These are phyloP conservation scores for Jacaranda mimosifolia DNA, from an alignment of 257 asterid genomes.

Conservation along the genomic window DNA sequence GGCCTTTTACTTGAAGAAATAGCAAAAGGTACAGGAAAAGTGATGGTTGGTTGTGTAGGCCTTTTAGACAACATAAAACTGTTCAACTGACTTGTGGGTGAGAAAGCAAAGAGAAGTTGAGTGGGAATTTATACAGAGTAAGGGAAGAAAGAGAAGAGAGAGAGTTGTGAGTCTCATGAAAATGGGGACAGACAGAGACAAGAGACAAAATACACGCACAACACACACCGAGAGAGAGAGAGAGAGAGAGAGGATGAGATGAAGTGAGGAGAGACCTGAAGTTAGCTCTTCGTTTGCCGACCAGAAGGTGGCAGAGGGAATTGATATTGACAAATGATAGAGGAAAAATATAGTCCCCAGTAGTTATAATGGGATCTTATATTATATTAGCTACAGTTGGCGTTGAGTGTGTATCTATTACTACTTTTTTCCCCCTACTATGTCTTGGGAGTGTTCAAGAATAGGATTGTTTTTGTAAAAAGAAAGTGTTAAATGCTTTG, in stretches of 20 bases:
- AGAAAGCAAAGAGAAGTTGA: constrained; percentile 19
- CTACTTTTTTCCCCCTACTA: not conserved
- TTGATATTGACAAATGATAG: constrained; percentile 57
- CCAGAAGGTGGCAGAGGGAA: constrained; percentile 69
- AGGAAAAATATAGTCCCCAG: constrained; percentile 6
- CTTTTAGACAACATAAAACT: constrained; percentile 41
- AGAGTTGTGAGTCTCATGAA: constrained; percentile 21
- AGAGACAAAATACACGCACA: constrained; percentile 48
- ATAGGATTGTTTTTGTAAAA: too few relatives aligned
- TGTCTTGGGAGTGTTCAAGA: not conserved
- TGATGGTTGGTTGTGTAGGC: constrained; percentile 45
- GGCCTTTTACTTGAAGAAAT: constrained; percentile 47
- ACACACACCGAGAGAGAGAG: constrained; percentile 32
- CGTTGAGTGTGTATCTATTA: constrained; percentile 24
- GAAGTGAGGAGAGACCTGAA: constrained; percentile 58
- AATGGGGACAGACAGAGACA: constrained; percentile 54
- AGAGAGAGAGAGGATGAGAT: constrained; percentile 7
- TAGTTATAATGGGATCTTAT: constrained; percentile 6
- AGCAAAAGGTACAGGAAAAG: constrained; percentile 40
- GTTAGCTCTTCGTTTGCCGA: constrained; percentile 61
- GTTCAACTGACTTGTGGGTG: constrained; percentile 37
- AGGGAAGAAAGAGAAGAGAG: constrained; percentile 6
- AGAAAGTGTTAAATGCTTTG: too few relatives aligned
- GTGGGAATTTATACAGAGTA: constrained; percentile 48
- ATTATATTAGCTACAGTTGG: not conserved